Conservation (phyloP, 495 filamentous ascomycete species). For the Chaetomium cochliodes region DNA sequence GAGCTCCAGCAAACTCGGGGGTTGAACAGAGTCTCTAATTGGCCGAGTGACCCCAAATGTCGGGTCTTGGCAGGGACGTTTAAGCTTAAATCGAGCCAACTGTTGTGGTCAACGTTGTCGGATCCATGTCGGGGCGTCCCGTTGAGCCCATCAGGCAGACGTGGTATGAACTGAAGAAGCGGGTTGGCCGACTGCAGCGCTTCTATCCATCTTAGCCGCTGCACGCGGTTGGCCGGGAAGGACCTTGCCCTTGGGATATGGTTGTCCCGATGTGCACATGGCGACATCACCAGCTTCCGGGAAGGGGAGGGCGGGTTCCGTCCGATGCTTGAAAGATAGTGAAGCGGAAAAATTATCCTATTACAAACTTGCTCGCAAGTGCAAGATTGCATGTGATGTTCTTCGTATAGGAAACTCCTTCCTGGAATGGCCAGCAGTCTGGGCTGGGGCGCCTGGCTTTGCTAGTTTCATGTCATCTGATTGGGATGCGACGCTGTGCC, state of each 20-base stretch:
- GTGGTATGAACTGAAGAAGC: background rate
- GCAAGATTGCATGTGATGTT: background rate
- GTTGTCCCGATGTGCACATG: too few relatives aligned
- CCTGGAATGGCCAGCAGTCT: background rate
- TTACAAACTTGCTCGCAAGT: too few relatives aligned
- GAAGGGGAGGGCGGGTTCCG: too few relatives aligned
- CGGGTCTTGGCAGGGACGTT: conserved; percentile 18
- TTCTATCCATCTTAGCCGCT: too few relatives aligned
- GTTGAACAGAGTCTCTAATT: background rate
- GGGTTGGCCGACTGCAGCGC: background rate
- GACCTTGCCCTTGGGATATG: too few relatives aligned
- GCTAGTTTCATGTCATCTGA: background rate
- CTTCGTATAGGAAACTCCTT: background rate
- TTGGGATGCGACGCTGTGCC: background rate
- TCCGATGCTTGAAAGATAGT: too few relatives aligned
- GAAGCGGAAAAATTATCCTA: too few relatives aligned
- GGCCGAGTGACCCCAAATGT: background rate
- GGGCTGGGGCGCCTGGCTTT: too few relatives aligned
- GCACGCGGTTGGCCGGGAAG: too few relatives aligned
- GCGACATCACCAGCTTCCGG: too few relatives aligned
- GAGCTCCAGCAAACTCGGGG: conserved; percentile 18
- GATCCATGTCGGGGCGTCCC: background rate
- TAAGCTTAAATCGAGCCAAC: conserved; percentile 17
- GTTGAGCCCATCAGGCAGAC: background rate
- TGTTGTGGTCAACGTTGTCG: background rate